These are phyloP conservation scores for Trichoderma atrobrunneum DNA, from an alignment of 2,329 filamentous ascomycete species.

Conservation along the genomic window DNA sequence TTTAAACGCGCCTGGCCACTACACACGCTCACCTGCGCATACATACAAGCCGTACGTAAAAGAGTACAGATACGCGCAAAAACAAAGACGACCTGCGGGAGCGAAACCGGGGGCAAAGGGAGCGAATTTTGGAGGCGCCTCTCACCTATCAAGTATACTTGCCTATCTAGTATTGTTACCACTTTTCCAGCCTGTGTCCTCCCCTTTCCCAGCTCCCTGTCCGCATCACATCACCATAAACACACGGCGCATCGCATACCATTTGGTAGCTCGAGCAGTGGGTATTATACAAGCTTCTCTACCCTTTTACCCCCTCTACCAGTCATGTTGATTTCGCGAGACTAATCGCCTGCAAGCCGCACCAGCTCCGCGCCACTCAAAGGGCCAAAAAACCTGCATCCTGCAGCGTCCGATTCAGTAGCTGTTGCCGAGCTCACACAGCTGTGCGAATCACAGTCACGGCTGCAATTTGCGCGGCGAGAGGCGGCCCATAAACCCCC, in stretches of 20 bases:
- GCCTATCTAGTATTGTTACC: background rate
- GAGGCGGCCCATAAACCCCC: slow-evolving; percentile 14
- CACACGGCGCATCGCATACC: background rate
- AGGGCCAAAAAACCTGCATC: slow-evolving; percentile 4
- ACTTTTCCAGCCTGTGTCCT: background rate
- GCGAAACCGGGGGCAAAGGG: background rate
- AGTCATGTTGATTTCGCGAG: background rate
- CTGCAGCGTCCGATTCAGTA: slow-evolving; percentile 14
- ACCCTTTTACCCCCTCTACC: background rate
- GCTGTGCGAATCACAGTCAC: slow-evolving; percentile 6
- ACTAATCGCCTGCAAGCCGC: slow-evolving; percentile 13
- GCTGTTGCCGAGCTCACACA: background rate
- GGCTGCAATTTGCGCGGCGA: background rate
- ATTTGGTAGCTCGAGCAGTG: background rate
- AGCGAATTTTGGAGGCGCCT: background rate
- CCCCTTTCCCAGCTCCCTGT: background rate
- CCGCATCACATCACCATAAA: background rate
- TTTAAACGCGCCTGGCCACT: slow-evolving; percentile 16
- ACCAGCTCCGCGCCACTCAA: slow-evolving; percentile 2
- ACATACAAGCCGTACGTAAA: background rate
- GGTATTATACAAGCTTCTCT: background rate
- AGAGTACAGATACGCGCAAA: background rate
- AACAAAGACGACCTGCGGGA: background rate
- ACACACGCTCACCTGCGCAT: background rate
- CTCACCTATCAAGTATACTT: background rate